phyloP scores from a whole-genome alignment of 2,329 filamentous ascomycete species.

The Sarocladium strictum region DNA sequence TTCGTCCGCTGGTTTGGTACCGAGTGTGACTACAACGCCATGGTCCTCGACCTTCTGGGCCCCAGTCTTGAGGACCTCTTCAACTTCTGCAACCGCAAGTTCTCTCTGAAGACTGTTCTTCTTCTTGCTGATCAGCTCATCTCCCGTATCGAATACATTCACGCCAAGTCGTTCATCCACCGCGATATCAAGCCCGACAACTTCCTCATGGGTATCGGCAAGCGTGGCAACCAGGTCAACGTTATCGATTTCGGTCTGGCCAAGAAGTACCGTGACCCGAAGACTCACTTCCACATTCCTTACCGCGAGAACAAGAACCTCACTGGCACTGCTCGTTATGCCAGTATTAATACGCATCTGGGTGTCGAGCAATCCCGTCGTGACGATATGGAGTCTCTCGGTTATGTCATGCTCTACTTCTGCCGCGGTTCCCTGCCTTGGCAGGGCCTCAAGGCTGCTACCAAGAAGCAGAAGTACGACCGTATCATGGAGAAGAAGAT shows the following conservation, averaged over 20 bases:
- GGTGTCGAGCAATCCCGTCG: constrained; percentile 98
- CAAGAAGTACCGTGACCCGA: constrained; percentile 99
- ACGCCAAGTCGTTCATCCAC: constrained; percentile 99
- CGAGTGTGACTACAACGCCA: constrained; percentile 99
- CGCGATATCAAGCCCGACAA: constrained; percentile 99
- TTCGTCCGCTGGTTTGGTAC: constrained; percentile 99
- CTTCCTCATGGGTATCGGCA: constrained; percentile 98
- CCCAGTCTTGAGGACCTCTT: constrained; percentile 96
- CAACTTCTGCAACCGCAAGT: constrained; percentile 99
- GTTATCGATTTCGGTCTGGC: constrained; percentile 98
- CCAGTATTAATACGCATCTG: constrained; percentile 97
- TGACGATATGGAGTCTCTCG: constrained; percentile 98
- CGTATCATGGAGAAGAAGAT: constrained; percentile 99
- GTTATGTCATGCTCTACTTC: constrained; percentile 99
- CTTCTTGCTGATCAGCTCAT: constrained; percentile 97
- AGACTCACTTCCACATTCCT: constrained; percentile 99
- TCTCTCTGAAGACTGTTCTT: constrained; percentile 96
- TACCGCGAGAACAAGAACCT: constrained; percentile 99
- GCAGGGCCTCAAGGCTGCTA: constrained; percentile 97
- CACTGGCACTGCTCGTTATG: constrained; percentile 96
- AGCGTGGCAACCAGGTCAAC: constrained; percentile 98
- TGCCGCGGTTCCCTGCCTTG: constrained; percentile 97
- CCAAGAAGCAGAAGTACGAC: constrained; percentile 99
- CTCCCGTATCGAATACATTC: constrained; percentile 98
- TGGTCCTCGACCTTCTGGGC: constrained; percentile 95